phyloP scores from a whole-genome alignment of 306 rosid genomes.

The Citrullus colocynthis region DNA sequence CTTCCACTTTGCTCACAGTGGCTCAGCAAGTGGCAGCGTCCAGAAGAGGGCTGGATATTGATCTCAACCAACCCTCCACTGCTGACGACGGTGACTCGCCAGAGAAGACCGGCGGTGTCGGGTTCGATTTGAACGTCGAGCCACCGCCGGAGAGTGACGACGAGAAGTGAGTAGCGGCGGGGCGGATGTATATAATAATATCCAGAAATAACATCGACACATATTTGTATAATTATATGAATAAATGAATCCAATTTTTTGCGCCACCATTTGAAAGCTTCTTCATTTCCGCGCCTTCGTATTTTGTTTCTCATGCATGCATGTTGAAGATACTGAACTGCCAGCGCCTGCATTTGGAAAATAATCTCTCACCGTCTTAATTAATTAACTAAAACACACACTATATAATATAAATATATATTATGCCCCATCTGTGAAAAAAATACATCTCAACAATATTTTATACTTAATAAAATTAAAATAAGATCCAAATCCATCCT shows the following conservation, averaged over 20 bases:
- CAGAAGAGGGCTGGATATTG: neutral
- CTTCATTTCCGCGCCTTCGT: neutral
- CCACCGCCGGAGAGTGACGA: neutral
- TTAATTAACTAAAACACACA: neutral
- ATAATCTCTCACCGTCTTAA: neutral
- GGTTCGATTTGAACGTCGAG: neutral
- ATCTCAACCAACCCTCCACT: neutral
- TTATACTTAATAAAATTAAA: no score
- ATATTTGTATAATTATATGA: neutral
- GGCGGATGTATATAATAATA: neutral
- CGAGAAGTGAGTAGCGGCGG: neutral
- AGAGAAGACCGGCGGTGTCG: neutral
- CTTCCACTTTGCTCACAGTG: slow-evolving; percentile 1
- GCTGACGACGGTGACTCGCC: neutral
- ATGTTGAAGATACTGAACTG: neutral
- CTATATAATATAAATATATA: no score
- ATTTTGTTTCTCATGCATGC: neutral
- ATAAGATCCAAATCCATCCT: no score
- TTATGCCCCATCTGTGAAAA: no score
- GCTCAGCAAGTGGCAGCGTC: slow-evolving; percentile 3
- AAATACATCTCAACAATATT: no score
- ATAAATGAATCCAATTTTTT: neutral
- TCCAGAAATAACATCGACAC: neutral
- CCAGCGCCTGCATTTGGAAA: neutral
- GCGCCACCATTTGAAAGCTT: neutral